Base-by-base conservation (phyloP, 2,329 filamentous ascomycete species). In the Fusarium domesticum region DNA sequence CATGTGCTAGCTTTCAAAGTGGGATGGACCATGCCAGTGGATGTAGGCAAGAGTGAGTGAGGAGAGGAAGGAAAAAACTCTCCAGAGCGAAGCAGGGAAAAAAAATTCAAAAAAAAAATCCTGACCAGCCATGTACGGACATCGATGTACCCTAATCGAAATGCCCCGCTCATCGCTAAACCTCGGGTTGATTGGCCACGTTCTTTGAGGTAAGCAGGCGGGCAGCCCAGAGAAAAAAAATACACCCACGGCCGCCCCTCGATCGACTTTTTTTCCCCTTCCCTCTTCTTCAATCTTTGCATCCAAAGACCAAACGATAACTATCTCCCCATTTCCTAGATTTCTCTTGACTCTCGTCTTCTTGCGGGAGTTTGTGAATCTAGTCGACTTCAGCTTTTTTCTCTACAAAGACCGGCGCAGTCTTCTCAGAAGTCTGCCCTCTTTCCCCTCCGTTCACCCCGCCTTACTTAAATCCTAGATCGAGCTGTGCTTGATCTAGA, bases 401-500 rank as follows among this genome's bases (percentile, higher is more conserved):
- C 59, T 50, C 45, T 28, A 28, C 23, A 28, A 52, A 56, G 41
- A 43, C 58, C 47, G 50, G 56, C 57, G 61, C 66, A 66, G 63
- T 54, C 61, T 66, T 66, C 61, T 56, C 42, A 61, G 64, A 59
- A 66, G 59, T 53, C 63, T 68, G 66, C 59, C 53, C 61, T 69
- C 64, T 64, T 66, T 68, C 53, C 49, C 56, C 51, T 39, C 50
- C 54, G 49, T 52, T 59, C 61, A 59, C 67, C 66, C 65, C 66
- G 58, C 71, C 67, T 65, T 67, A 3, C 52, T 52, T 68, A 64
- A 58, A 57, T 60, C 51, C 77, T 83, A 82, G 85, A 79, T 89
- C 81, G 86, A 83, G 79, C 84, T 75, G 76, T 72, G 85, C 84
- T 86, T 89, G 87, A 80, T 84, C 80, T 81, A 77, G 77, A 76